A percentile compares a stretch with the other conserved stretches of the same genome.
phyloP scores from a whole-genome alignment of 169 alveolate genomes.

The Blepharisma undulans region DNA sequence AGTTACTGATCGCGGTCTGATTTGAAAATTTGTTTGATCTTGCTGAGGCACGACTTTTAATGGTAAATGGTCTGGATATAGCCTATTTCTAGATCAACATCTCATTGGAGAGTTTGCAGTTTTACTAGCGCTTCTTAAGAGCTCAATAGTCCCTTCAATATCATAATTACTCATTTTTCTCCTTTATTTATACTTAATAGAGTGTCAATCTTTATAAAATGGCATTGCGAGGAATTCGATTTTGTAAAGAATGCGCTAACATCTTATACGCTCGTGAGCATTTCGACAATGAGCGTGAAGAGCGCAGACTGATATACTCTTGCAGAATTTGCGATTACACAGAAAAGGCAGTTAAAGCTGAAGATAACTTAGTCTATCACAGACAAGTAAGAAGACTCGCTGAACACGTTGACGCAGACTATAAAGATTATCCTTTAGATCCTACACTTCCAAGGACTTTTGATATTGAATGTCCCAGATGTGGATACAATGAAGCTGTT shows the following conservation, averaged over 20 bases:
- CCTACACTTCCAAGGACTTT: slow-evolving; percentile 46
- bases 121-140: background rate
- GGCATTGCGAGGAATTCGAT: slow-evolving; percentile 56
- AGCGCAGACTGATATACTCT: slow-evolving; percentile 38
- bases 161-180: background rate
- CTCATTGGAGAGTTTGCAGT: background rate
- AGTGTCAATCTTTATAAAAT: slow-evolving; percentile 5
- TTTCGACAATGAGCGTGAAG: slow-evolving; percentile 8
- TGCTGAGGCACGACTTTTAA: background rate
- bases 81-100: background rate
- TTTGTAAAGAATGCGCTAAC: slow-evolving; percentile 58
- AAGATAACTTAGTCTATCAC: slow-evolving; percentile 50
- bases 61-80: background rate
- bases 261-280: slow-evolving; percentile 54
- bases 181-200: background rate
- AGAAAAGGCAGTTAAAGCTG: slow-evolving; percentile 45
- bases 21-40: background rate
- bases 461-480: slow-evolving; percentile 32
- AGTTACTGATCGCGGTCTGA: background rate
- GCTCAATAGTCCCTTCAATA: background rate
- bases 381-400: slow-evolving; percentile 10
- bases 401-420: slow-evolving; percentile 44
- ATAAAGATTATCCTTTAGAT: slow-evolving; percentile 49
- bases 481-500: slow-evolving; percentile 45
- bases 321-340: slow-evolving; percentile 54